These are phyloP conservation scores for Ophiostoma novo-ulmi DNA, from an alignment of 2,329 filamentous ascomycete species.

Conservation along the genomic window DNA sequence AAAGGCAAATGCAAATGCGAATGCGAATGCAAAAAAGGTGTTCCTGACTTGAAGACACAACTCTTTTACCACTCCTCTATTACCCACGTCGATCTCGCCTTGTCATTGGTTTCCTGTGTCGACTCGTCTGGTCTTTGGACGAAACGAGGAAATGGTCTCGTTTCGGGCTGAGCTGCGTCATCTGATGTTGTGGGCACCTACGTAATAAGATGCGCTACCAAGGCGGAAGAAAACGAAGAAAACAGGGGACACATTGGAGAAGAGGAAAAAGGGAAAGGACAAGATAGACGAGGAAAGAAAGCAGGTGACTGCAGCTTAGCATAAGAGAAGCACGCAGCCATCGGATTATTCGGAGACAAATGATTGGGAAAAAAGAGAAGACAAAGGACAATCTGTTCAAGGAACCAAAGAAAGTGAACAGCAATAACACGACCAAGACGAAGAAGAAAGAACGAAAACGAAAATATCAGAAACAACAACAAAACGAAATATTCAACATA, in stretches of 20 bases:
- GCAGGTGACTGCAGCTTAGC: not conserved
- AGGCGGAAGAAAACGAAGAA: conserved; percentile 10
- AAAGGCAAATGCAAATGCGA: not conserved
- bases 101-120: not conserved
- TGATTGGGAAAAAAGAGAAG: not conserved
- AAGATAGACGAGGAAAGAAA: not conserved
- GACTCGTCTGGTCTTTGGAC: not conserved
- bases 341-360: not conserved
- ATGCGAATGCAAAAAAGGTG: not conserved
- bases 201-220: conserved; percentile 13
- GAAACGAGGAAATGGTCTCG: not conserved
- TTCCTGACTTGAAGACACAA: not conserved
- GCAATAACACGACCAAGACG: not conserved
- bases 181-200: conserved; percentile 9
- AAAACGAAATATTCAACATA: not conserved
- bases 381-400: not conserved
- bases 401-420: not conserved
- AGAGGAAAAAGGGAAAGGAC: conserved; percentile 4
- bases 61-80: not conserved
- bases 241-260: conserved; percentile 1
- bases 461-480: not conserved
- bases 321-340: conserved; percentile 2
- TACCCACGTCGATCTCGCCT: not conserved
- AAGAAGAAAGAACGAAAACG: not conserved
- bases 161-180: not conserved